Base-by-base conservation (phyloP, 23 red algal species). In the Gracilaria vermiculophylla region DNA sequence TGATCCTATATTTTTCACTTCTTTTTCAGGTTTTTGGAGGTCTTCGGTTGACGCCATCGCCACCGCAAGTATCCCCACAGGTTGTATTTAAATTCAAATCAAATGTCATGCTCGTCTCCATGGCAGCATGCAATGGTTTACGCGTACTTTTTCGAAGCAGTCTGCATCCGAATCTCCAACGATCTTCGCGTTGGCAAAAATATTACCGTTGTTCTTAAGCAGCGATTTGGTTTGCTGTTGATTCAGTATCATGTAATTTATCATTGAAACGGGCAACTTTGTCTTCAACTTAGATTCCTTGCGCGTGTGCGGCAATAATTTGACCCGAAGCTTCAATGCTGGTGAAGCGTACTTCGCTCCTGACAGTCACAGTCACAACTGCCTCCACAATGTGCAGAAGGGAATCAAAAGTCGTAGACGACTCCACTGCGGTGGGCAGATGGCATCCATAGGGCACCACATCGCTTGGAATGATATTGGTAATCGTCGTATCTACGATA, bases 391-490 rank as follows among this genome's bases (percentile, higher is more conserved):
- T 86, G 37, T 86, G 62, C 29, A 86, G 12, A 25, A 86, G 0
- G 24, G 48, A 53, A 5, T 45, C 81, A 36, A 86, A 67, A 23
- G 60, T 74, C 5, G 81, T 86, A 44, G 62, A 86, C 14, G 51
- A 53, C 19, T 64, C 81, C 19, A 64, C 81, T 20, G 49, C 66
- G 0, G 80, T 33, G 0, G 80, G 25, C 20, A 85, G 36, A 49
- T 85, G 80, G 24, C 80, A 85, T 14, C 57, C 33, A 35, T 70
- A 85, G 9, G 80, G 60, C 16, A 70, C 64, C 12, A 53, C n/a
- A 39, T 52, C 60, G 39, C 80, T 85, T 50, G 62, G 56, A 55
- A 85, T 85, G 4, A 31, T 58, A 25, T 71, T 40, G 20, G 49
- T 61, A 35, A 85, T 53, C n/a, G 61, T 24, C n/a, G 62, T 85